These are phyloP conservation scores for Tripterygium wilfordii DNA, from an alignment of 177 flowering plant species.

Conservation along the genomic window DNA sequence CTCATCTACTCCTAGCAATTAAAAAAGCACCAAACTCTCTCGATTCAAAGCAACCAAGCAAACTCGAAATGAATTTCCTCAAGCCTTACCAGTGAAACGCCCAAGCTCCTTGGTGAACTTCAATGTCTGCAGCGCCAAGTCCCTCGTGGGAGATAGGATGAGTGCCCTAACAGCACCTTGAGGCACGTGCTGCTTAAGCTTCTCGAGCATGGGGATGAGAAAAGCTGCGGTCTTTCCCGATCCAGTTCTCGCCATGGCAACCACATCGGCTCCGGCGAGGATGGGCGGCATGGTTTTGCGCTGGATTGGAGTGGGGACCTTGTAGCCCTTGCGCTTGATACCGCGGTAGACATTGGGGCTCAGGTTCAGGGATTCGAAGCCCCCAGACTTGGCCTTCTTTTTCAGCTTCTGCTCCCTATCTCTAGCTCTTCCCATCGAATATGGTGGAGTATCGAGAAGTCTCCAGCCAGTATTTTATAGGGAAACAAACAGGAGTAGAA, in stretches of 20 bases:
- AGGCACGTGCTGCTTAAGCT: constrained; percentile 61
- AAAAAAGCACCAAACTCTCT: too few relatives aligned
- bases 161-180: constrained; percentile 81
- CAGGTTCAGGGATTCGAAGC: constrained; percentile 78
- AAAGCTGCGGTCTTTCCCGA: constrained; percentile 99
- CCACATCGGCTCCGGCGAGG: constrained; percentile 77
- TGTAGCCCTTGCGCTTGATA: constrained; percentile 88
- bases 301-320: constrained; percentile 97
- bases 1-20: too few relatives aligned
- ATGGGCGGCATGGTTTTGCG: constrained; percentile 91
- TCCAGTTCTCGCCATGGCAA: constrained; percentile 99
- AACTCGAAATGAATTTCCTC: neutral
- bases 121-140: constrained; percentile 84
- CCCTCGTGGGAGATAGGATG: constrained; percentile 82
- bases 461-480: too few relatives aligned
- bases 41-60: neutral
- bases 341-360: constrained; percentile 60
- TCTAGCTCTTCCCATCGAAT: too few relatives aligned
- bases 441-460: too few relatives aligned
- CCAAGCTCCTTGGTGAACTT: constrained; percentile 88
- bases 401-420: constrained; percentile 42
- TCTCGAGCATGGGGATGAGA: constrained; percentile 84
- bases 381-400: constrained; percentile 88
- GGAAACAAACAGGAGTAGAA: too few relatives aligned
- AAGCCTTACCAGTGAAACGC: constrained; percentile 55